Conservation (phyloP, 2,329 filamentous ascomycete genomes). For the Aspergillus latus region DNA sequence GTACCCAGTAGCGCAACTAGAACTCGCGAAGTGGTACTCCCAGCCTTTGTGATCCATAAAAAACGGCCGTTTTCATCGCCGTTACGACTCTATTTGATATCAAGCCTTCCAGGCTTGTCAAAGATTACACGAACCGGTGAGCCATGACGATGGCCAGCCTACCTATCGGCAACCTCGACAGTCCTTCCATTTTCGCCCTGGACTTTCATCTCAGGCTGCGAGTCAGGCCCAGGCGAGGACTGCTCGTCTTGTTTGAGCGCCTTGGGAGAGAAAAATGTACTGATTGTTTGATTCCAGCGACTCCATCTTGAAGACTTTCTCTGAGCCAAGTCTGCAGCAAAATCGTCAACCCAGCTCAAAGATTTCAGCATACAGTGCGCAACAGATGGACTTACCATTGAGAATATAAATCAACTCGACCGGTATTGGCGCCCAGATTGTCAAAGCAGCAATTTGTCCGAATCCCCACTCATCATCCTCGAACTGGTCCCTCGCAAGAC, state of each 20-base stretch:
- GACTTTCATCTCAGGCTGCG: constrained; percentile 1
- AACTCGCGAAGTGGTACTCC: no score
- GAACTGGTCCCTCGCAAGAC: constrained; percentile 7
- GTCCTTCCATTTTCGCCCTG: not conserved
- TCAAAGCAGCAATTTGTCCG: constrained; percentile 8
- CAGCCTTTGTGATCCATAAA: no score
- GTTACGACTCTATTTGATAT: no score
- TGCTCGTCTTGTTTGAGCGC: not conserved
- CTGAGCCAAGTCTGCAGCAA: not conserved
- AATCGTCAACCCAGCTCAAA: not conserved
- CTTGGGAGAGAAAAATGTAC: constrained; percentile 1
- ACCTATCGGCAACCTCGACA: not conserved
- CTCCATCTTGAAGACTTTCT: constrained; percentile 5
- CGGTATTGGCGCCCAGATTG: constrained; percentile 5
- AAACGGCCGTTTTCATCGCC: no score
- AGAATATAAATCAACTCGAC: constrained; percentile 7
- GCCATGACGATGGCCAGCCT: not conserved
- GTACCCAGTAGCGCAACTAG: no score
- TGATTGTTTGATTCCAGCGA: not conserved
- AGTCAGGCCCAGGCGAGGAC: not conserved
- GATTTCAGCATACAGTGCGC: not conserved
- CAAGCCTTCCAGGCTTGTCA: no score
- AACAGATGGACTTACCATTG: constrained; percentile 3
- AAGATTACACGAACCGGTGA: no score
- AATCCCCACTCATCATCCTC: constrained; percentile 10